These are phyloP conservation scores for Cryphonectria radicalis DNA, from an alignment of 2,329 filamentous ascomycete genomes.

Conservation along the genomic window DNA sequence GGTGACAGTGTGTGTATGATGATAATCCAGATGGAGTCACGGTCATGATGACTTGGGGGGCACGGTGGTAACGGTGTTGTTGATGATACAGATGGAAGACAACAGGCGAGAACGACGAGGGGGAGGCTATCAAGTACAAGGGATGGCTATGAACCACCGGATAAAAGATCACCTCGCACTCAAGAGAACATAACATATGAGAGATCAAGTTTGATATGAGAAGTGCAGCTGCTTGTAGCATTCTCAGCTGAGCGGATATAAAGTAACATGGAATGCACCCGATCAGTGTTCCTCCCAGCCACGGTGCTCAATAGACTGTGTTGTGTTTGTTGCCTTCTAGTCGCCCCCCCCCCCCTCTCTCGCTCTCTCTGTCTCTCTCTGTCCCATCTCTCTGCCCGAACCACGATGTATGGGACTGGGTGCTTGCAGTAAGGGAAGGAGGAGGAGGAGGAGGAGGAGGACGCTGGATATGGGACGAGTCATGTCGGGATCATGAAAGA, in stretches of 20 bases:
- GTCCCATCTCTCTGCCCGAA: background rate
- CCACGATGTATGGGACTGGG: background rate
- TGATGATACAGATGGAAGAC: background rate
- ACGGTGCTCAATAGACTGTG: background rate
- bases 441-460: background rate
- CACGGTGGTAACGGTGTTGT: background rate
- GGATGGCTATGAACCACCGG: background rate
- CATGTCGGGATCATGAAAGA: background rate
- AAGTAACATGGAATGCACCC: too few relatives aligned
- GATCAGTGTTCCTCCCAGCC: too few relatives aligned
- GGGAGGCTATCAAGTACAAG: background rate
- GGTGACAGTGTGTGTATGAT: background rate
- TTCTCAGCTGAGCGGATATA: too few relatives aligned
- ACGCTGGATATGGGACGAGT: slow-evolving; percentile 1
- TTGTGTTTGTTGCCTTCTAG: background rate
- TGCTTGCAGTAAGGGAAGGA: background rate
- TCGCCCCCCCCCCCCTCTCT: background rate
- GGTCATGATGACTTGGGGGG: background rate
- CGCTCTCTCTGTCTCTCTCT: too few relatives aligned
- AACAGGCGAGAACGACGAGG: background rate
- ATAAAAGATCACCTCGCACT: background rate
- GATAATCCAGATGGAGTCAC: background rate
- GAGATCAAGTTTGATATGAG: background rate
- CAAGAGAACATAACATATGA: background rate
- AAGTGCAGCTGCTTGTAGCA: background rate